Base-by-base conservation (phyloP, 78 protist species). In the Neovahlkampfia damariscottae region DNA sequence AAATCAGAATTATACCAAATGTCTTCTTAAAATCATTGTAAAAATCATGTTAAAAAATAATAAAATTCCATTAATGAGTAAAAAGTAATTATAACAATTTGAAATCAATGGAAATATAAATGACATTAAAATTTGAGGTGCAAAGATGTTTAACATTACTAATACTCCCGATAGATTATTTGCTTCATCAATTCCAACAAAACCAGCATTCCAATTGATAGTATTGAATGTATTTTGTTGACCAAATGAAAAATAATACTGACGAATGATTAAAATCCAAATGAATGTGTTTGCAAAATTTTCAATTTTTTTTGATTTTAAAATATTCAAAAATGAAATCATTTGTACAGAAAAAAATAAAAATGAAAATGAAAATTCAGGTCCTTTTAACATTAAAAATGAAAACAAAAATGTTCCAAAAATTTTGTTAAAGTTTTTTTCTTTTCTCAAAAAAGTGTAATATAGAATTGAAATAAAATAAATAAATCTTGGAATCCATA, bases 201-300 rank as follows among this genome's bases (percentile, higher is more conserved):
- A 69, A n/a, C 67, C 72, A 28, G 68, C 29, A 19, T 69, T 69
- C 72, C 72, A 69, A 30, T 69, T n/a, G 19, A 69, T 69, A 19
- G 72, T 69, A n/a, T 19, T 30, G 10, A 69, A 19, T 19, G 72
- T 69, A 19, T 19, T 30, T 19, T 69, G 72, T 19, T 69, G 19
- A 30, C 72, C 72, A n/a, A 19, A 31, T 30, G 67, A 19, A 19
- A 69, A 69, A 28, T 31, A 69, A 19, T 69, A 19, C 10, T 19
- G 67, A 19, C 19, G 19, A 19, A 19, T 10, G 10, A 69, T 19
- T 28, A 19, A 69, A 19, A n/a, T 30, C 72, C 72, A 69, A 19
- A 69, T 31, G 19, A 19, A 19, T n/a, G n/a, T n/a, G n/a, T n/a
- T n/a, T n/a, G n/a, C n/a, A 69, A 69, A n/a, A 28, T 19, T 19